Percentiles rank a stretch among this genome's conserved stretches.
Evolutionary conservation across 2,329 filamentous ascomycete genomes (phyloP).

Genomic region (Diaporthe nobilis): DNA sequence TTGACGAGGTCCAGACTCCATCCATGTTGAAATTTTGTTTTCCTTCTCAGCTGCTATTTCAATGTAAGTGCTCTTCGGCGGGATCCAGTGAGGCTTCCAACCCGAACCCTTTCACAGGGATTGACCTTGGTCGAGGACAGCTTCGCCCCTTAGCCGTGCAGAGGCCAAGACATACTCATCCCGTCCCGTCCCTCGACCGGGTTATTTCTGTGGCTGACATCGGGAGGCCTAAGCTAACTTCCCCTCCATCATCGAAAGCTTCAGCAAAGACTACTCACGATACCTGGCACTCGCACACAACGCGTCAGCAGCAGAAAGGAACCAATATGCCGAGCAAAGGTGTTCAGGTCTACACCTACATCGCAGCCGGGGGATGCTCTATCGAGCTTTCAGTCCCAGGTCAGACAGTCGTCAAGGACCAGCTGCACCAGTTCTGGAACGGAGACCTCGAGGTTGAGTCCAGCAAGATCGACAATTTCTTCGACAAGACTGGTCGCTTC

Average conservation of each 20-base stretch:
- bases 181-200: slow-evolving; percentile 3
- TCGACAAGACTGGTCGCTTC: slow-evolving; percentile 61
- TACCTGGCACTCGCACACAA: neutral
- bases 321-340: slow-evolving; percentile 58
- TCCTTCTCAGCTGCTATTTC: neutral
- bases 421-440: slow-evolving; percentile 52
- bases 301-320: neutral
- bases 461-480: slow-evolving; percentile 55
- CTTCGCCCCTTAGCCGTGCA: slow-evolving; percentile 12
- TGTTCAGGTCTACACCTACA: slow-evolving; percentile 55
- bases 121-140: neutral
- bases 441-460: slow-evolving; percentile 62
- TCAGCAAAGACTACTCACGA: neutral
- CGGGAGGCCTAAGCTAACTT: neutral
- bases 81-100: neutral
- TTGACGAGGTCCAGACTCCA: neutral
- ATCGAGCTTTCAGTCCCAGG: slow-evolving; percentile 62
- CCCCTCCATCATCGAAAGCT: slow-evolving; percentile 8
- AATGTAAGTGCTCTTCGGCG: neutral
- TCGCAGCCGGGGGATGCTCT: slow-evolving; percentile 55
- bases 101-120: slow-evolving; percentile 30
- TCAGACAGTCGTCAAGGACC: slow-evolving; percentile 50
- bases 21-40: neutral
- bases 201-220: slow-evolving; percentile 16
- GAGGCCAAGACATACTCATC: slow-evolving; percentile 8